Evolutionary conservation across 1,139 yeast species (phyloP), one percentile per base, ranked within the genome.

Genomic region (Pichia kudriavzevii): DNA sequence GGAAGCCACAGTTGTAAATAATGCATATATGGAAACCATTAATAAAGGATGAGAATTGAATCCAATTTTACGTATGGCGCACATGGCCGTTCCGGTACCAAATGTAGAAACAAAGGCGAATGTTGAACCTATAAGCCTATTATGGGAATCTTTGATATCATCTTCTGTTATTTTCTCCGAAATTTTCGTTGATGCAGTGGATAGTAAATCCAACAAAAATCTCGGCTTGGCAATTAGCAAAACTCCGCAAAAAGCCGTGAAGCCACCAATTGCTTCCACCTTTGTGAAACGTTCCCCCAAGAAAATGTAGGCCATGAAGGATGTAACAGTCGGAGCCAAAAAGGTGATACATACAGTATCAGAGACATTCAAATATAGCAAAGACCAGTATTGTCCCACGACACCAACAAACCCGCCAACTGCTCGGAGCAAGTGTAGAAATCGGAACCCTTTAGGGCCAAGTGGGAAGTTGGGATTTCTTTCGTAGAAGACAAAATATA

Each of bases 271-370:
- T 0, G 76, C 82, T 57, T 87, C 95, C 11, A 76, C 51, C 17
- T 67, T 46, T 4, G 60, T 72, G 56, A 82, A 80, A n/a, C 68
- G 59, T 52, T 87, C 95, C 25, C 72, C 67, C 23, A 87, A 59
- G 9, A 80, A 53, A 3, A 74, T 48, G 69, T 78, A 78, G 0
- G 95, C 95, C 39, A 80, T 58, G 25, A 84, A 61, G 0, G 87
- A 84, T 0, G 95, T 81, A 17, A 80, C 69, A 43, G 83, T 69
- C 0, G 96, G 96, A 0, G 78, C 67, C 46, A 87, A 59, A 48
- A 85, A 87, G 1, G 93, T 76, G 38, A 87, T 77, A 12, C 84
- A 80, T 1, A 83, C 79, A 0, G 94, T 85, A 44, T 77, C 83
- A 7, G 57, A 51, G 5, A 32, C 67, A 38, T 84, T 73, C 31